Base-by-base conservation (phyloP, 257 asterid species). In the Thymus quinquecostatus region DNA sequence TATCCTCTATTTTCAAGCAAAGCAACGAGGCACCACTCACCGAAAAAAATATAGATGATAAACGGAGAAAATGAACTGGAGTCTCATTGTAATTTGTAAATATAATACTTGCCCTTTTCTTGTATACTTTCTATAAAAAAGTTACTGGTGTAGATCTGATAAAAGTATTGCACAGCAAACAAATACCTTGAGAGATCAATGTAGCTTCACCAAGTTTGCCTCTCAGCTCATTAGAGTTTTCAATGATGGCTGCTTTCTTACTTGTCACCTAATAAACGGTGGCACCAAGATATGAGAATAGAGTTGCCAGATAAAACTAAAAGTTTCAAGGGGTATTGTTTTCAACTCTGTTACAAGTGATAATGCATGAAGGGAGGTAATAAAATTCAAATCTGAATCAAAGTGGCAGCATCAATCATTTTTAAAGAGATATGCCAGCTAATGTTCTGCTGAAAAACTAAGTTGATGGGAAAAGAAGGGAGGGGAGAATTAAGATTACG, bases 211-310 rank as follows among this genome's bases (percentile, higher is more conserved):
- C 95, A 72, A 91, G 82, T 81, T 87, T 92, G 76, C 75, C 72
- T 85, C 88, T 92, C 81, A 95, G 81, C 82, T 83, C 88, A 74
- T 71, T 65, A 65, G 78, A 80, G 56, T 83, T 85, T 80, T 88
- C 98, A 65, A 94, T 86, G 67, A 94, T 89, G 72, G 95, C 87
- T 60, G 97, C 88, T 85, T 95, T 95, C 86, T 92, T 92, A 41
- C 92, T 75, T 0, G 99, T 88, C 82, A 95, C 99, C 99, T 91
- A 64, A 55, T 6, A 75, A 66, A 69, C 72, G 60, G 32, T 49
- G 56, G 70, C 56, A 60, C 13, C 50, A 59, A 30, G n/a, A 71
- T 71, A 74, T 49, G 68, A 45, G 77, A 58, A 44, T 45, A 62
- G 32, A 66, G 66, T 38, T 41, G 45, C 68, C 68, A 49, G 34